phyloP scores from a whole-genome alignment of 371 early-diverging fungal species.

The Syncephalis fuscata region DNA sequence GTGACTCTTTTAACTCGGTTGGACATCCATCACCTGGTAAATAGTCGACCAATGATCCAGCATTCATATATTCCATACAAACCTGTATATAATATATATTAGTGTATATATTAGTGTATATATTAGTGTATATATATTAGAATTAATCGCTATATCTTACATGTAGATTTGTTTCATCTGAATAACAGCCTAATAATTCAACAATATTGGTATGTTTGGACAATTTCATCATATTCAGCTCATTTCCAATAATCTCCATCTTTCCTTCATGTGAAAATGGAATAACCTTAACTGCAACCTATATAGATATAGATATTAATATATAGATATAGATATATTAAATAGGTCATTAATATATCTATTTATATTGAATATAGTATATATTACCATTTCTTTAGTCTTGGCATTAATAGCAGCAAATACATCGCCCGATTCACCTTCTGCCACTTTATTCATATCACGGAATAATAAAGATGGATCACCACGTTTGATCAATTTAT shows the following conservation, averaged over 20 bases:
- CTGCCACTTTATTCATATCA: neutral
- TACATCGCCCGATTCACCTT: neutral
- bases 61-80: constrained; percentile 67
- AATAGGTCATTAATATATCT: neutral
- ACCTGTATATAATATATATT: constrained; percentile 24
- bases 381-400: neutral
- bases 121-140: no score
- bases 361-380: neutral
- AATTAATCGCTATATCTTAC: no score
- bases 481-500: neutral
- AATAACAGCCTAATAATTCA: neutral
- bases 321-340: neutral
- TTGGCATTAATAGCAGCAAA: neutral
- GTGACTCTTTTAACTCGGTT: no score
- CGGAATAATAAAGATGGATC: neutral
- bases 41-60: constrained; percentile 50
- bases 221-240: neutral
- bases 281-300: neutral
- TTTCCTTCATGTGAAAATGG: neutral
- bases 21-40: constrained; percentile 19
- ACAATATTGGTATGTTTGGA: neutral
- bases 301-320: neutral
- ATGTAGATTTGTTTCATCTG: neutral
- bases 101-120: no score
- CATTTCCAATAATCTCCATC: neutral